phyloP scores from a whole-genome alignment of 441 rosid genomes.

The Gossypium schwendimanii region DNA sequence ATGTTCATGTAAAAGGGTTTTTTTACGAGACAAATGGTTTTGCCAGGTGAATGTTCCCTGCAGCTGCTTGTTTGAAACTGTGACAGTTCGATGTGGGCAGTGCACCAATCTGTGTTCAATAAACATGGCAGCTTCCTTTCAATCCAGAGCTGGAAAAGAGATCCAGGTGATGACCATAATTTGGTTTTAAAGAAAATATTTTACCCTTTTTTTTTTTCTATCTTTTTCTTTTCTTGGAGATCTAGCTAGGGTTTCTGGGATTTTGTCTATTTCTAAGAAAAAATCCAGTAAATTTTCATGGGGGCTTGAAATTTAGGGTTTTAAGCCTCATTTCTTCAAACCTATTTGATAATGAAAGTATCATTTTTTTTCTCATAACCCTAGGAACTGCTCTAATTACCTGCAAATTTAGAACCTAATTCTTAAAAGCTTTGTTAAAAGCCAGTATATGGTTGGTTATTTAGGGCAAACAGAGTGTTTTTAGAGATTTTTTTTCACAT shows the following conservation, averaged over 20 bases:
- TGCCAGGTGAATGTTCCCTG: slow-evolving; percentile 15
- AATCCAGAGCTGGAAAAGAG: not conserved
- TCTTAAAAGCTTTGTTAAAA: not conserved
- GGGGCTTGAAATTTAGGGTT: slow-evolving; percentile 1
- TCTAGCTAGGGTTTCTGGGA: not conserved
- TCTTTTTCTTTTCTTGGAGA: not conserved
- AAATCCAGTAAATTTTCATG: not conserved
- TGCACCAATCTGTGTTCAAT: slow-evolving; percentile 14
- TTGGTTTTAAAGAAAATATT: not conserved
- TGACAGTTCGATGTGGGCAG: slow-evolving; percentile 11
- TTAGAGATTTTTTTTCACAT: not conserved
- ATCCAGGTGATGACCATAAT: slow-evolving; percentile 9
- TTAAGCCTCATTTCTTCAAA: not conserved
- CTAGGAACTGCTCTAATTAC: not conserved
- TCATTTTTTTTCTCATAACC: not conserved
- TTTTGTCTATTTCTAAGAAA: not conserved
- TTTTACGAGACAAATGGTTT: not conserved
- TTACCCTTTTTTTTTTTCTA: not conserved
- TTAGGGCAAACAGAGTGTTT: not conserved
- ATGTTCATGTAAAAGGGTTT: not conserved
- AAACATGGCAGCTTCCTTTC: slow-evolving; percentile 4
- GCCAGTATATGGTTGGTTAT: not conserved
- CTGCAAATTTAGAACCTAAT: not conserved
- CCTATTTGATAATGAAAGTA: not conserved
- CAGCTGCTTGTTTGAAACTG: slow-evolving; percentile 5